Evolutionary conservation across 2,329 filamentous ascomycete genomes (phyloP), one percentile per base, ranked within the genome.

Genomic region (Decorospora gaudefroyi): DNA sequence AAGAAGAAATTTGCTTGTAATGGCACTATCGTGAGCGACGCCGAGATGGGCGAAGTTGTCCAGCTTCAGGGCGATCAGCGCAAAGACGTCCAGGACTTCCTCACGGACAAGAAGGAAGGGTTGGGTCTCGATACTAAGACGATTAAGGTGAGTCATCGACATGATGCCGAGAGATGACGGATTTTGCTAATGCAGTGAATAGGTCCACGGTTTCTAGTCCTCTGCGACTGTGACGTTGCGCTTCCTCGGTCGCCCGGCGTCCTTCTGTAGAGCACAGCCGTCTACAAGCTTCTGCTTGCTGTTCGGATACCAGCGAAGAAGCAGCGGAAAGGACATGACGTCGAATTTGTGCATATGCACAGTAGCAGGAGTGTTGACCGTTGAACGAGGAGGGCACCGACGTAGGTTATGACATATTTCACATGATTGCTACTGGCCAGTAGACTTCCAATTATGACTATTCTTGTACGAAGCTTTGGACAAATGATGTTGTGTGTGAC

Each of bases 1-100:
- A 97, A 97, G 86, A 97, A 97, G 85, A 93, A 96, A 74, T 97
- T 97, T 71, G 92, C 93, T 76, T 97, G 92, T 89, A 97, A 99
- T 96, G 93, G 93, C 83, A 97, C 91, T 78, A 95, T 97, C 75
- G 91, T 97, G 76, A 84, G 84, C 72, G 92, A 97, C 77, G 83
- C 82, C 65, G 90, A 95, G 78, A 96, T 96, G 89, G 92, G 92
- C 73, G 91, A 97, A 82, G 92, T 97, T 82, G 96, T 99, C 72
- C 93, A 99, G 82, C 87, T 99, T 71, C 93, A 99, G 78, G 93
- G 93, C 69, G 93, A 99, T 75, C 93, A 99, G 82, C 92, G 93
- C 78, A 95, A 95, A 79, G 90, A 96, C 84, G 88, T 96, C 73
- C 88, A 95, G 76, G 90, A 96, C 72, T 99, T 97, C 80, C 85